Evolutionary conservation across 2,329 filamentous ascomycete species (phyloP).

Genomic region (Cladosporium sp.): DNA sequence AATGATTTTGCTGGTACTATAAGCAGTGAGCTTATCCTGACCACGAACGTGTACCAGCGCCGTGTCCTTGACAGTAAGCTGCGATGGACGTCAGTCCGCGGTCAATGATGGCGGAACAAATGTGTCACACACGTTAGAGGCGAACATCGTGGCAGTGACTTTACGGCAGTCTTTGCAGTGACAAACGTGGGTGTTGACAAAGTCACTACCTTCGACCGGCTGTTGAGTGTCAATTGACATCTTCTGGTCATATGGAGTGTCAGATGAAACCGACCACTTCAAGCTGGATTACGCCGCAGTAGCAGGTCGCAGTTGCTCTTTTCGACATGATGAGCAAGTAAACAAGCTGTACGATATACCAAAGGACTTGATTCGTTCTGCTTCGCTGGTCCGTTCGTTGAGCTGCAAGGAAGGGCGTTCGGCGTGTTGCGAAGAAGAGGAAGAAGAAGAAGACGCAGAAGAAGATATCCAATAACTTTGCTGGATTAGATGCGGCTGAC

Average conservation of each 20-base stretch:
- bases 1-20: conserved; percentile 49
- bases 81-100: conserved; percentile 48
- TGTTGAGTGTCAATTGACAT: conserved; percentile 27
- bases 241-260: background rate
- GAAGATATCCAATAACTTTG: background rate
- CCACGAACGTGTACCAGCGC: conserved; percentile 49
- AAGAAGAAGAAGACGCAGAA: background rate
- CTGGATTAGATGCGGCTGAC: background rate
- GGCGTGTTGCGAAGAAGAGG: background rate
- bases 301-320: conserved; percentile 58
- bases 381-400: background rate
- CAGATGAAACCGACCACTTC: conserved; percentile 46
- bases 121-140: conserved; percentile 44
- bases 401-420: background rate
- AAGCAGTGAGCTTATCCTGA: conserved; percentile 51
- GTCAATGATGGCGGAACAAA: conserved; percentile 26
- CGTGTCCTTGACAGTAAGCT: background rate
- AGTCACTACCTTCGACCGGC: conserved; percentile 46
- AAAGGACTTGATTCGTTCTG: background rate
- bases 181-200: conserved; percentile 57
- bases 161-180: conserved; percentile 63
- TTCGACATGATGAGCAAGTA: background rate
- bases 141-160: conserved; percentile 63
- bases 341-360: no score
- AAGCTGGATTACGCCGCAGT: conserved; percentile 58